Conservation (phyloP, 352 stramenopile genomes). For the Pythium pyrilobum region DNA sequence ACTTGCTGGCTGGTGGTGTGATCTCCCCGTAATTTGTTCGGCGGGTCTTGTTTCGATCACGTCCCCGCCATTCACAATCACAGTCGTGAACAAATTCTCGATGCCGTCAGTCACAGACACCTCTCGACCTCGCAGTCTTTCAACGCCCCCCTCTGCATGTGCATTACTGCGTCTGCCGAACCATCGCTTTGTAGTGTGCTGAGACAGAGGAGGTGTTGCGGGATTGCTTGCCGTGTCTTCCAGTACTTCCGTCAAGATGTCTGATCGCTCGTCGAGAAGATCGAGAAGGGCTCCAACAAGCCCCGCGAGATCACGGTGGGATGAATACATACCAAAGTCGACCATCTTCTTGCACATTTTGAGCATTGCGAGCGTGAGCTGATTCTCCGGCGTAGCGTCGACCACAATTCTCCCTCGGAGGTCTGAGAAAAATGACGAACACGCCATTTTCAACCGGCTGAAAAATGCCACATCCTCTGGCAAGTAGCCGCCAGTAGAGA, state of each 20-base stretch:
- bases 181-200: not conserved
- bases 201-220: not conserved
- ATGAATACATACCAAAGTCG: conserved; percentile 61
- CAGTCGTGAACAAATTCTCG: conserved; percentile 24
- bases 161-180: not conserved
- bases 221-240: not conserved
- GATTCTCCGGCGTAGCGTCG: conserved; percentile 55
- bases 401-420: conserved; percentile 41
- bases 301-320: conserved; percentile 31
- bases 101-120: conserved; percentile 19
- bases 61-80: conserved; percentile 4
- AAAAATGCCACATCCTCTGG: conserved; percentile 46
- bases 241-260: conserved; percentile 11
- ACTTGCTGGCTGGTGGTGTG: not conserved
- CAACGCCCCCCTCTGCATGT: not conserved
- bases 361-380: conserved; percentile 49
- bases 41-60: not conserved
- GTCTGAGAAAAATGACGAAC: conserved; percentile 34
- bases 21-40: not conserved
- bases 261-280: conserved; percentile 42
- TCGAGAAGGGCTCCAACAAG: conserved; percentile 26
- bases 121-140: not conserved
- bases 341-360: conserved; percentile 52
- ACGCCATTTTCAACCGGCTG: conserved; percentile 37
- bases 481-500: conserved; percentile 30